Evolutionary conservation across 345 rosid species (phyloP), one percentile per base, ranked within the genome.

Genomic region (Balakata baccata): DNA sequence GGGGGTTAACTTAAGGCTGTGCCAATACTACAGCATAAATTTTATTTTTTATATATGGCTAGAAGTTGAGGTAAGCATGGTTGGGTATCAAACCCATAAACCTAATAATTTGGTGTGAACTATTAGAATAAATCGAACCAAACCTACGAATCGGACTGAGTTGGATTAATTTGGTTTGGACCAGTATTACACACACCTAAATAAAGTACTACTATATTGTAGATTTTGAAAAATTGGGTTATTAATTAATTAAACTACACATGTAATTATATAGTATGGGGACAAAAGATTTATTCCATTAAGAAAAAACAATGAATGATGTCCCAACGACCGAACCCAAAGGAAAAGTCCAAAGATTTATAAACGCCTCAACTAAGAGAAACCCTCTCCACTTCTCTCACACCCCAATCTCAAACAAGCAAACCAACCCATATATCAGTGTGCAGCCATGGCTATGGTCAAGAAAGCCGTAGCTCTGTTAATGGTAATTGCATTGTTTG

Each of bases 381-480:
- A 65, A 17, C 39, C 17, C 62, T 74, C 64, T 65, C 37, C 71
- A 73, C 67, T 64, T 66, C 78, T 60, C 66, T 50, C 52, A 51
- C 17, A 4, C 22, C 10, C 16, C 4, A 51, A 23, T 16, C 45
- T 46, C 2, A 37, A 37, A 38, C 11, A 25, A 63, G 39, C 17
- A 41, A 17, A 63, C 39, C 11, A 39, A 37, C 9, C 74, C 23
- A 37, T 17, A 5, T 34, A 11, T 3, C 12, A 53, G 4, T 11
- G 6, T 73, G 1, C 37, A 5, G 68, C 58, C 69, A 57, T 80
- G 86, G 84, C 60, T 38, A 65, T 69, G 22, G 49, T 70, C 60
- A 64, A 10, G 51, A 63, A 17, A 77, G 69, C 72, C 9, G 17
- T 65, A 72, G 77, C 68, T 57, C 57, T 83, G 58, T 11, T 79